Conservation (phyloP, 2,329 filamentous ascomycete species). For the Cordyceps pruinosa region DNA sequence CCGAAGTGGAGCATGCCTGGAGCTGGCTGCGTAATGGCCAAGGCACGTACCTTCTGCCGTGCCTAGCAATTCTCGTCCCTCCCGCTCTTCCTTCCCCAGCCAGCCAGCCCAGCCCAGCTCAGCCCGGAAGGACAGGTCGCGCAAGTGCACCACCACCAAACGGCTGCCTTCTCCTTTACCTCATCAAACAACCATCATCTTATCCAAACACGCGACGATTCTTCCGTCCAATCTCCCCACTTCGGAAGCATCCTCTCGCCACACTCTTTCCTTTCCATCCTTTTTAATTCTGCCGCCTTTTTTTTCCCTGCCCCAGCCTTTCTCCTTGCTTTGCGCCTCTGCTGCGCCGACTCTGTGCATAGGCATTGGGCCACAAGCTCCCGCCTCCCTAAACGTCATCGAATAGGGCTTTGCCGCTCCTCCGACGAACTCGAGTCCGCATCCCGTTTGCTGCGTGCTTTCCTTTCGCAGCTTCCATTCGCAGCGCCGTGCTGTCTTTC, state of each 20-base stretch:
- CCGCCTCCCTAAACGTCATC: constrained; percentile 11
- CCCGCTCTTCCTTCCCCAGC: background rate
- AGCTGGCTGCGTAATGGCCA: too few relatives aligned
- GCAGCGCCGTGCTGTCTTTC: background rate
- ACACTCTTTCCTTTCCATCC: constrained; percentile 1
- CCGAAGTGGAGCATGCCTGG: constrained; percentile 7
- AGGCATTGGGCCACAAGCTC: constrained; percentile 12
- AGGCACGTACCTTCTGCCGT: constrained; percentile 8
- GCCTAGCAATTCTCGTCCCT: background rate
- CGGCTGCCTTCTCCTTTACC: constrained; percentile 10
- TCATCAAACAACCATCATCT: constrained; percentile 10
- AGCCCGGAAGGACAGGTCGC: constrained; percentile 5
- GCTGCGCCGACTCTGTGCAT: constrained; percentile 8
- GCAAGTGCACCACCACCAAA: constrained; percentile 4
- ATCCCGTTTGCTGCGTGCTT: background rate
- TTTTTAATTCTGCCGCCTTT: background rate
- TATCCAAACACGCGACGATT: constrained; percentile 13
- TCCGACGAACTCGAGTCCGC: background rate
- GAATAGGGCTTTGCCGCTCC: background rate
- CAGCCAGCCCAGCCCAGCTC: too few relatives aligned
- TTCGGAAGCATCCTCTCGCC: constrained; percentile 5
- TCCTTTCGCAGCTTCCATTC: constrained; percentile 4
- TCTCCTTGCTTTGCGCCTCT: constrained; percentile 3
- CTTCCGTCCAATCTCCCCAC: constrained; percentile 10
- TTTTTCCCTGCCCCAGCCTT: background rate